Evolutionary conservation across 129 eudicot genomes (phyloP).

Genomic region (Heracleum sosnowskyi): DNA sequence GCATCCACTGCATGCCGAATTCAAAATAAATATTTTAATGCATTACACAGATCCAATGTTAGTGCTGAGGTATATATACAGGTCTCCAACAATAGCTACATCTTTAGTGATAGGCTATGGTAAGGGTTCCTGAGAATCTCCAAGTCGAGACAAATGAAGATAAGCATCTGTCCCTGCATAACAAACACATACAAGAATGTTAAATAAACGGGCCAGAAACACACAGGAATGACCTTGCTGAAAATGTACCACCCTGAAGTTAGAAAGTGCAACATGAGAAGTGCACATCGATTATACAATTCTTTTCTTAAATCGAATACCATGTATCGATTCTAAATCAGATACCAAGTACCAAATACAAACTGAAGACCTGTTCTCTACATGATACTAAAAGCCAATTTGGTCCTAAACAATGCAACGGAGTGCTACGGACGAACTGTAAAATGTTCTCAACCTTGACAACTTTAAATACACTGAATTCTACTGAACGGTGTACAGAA

Average conservation of each 20-base stretch:
- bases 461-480: background rate
- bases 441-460: background rate
- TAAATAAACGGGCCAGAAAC: background rate
- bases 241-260: background rate
- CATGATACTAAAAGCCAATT: background rate
- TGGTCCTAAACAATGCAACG: background rate
- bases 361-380: background rate
- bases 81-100: background rate
- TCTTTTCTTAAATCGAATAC: background rate
- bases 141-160: slow-evolving; percentile 87
- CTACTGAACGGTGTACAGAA: background rate
- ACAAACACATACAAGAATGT: background rate
- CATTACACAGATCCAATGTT: background rate
- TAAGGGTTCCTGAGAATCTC: slow-evolving; percentile 94
- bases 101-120: slow-evolving; percentile 28
- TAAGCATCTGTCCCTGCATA: slow-evolving; percentile 89
- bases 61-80: slow-evolving; percentile 5
- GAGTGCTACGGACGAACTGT: background rate
- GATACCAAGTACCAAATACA: background rate
- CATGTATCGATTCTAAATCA: background rate
- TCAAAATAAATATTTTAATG: background rate
- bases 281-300: no score
- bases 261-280: background rate
- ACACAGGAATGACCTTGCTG: background rate
- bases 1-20: background rate